Base-by-base conservation (phyloP, 495 filamentous ascomycete species). In the Penicillium goetzii region DNA sequence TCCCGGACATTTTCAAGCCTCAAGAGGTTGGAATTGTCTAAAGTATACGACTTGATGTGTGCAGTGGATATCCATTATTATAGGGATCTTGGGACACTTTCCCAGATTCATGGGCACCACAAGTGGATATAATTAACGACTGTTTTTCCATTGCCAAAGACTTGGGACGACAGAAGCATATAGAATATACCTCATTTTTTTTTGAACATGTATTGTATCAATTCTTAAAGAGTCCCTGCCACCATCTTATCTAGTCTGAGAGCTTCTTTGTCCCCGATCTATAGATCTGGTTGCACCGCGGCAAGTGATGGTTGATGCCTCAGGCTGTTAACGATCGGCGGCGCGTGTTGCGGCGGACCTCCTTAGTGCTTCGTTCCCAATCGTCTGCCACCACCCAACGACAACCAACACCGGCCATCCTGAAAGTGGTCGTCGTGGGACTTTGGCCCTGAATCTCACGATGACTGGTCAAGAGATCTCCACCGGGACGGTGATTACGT, bases 1-100 rank as follows among this genome's bases (percentile, higher is more conserved):
- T 94, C 68, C 91, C 93, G 0, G 84, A 91, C 59, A 83, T 93
- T 67, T 97, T 97, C 82, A 91, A 80, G 56, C 3, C 47, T 62
- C 64, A 62, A 28, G 38, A 59, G 51, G 62, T 12, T 15, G 17
- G 59, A 19, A 12, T 34, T 26, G 41, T 51, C 59, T 67, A 63
- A 61, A 68, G 43, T 55, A 43, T 54, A 38, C 25, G 50, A 41
- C 40, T 21, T 34, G 23, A 54, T 45, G 49, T 17, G 1, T 9
- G 15, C 32, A 23, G 25, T 26, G 41, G 41, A 50, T 40, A 25
- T 30, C 49, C 38, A 8, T 61, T 61, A 17, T 34, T 28, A 34
- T 55, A 55, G 47, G 36, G 55, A 17, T 10, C 32, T 52, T 40
- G 6, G 12, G 34, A 40, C 17, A 15, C 30, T 36, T 25, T 12